Conservation (phyloP, 2,329 filamentous ascomycete genomes). For the Helminthosporium solani region DNA sequence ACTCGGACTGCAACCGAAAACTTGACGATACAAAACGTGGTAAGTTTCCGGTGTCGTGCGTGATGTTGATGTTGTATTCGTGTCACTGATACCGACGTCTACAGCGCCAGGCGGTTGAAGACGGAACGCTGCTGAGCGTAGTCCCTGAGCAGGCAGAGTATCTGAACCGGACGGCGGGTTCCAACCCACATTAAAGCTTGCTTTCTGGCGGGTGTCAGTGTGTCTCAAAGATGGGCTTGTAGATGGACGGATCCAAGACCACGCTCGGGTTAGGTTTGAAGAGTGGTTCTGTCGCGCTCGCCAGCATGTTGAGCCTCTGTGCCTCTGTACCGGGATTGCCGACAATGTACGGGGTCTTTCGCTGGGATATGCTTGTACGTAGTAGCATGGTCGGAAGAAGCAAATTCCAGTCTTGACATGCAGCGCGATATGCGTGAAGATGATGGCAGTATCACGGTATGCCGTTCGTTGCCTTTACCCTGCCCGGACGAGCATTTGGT, state of each 20-base stretch:
- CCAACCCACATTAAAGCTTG: neutral
- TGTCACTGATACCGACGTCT: neutral
- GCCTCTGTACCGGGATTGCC: neutral
- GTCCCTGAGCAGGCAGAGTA: slow-evolving; percentile 69
- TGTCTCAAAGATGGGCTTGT: too few relatives aligned
- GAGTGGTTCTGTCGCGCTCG: neutral
- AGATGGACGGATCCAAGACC: too few relatives aligned
- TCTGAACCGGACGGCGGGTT: neutral
- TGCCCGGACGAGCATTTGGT: slow-evolving; percentile 4
- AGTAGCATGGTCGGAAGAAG: neutral
- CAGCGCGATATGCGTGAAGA: slow-evolving; percentile 2
- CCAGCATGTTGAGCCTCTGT: neutral
- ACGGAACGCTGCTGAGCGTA: slow-evolving; percentile 64
- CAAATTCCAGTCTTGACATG: slow-evolving; percentile 6
- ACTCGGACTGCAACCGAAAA: slow-evolving; percentile 66
- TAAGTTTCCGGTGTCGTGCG: neutral
- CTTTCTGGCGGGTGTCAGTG: neutral
- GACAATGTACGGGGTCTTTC: neutral
- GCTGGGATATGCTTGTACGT: slow-evolving; percentile 3
- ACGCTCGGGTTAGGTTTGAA: neutral
- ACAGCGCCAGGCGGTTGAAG: slow-evolving; percentile 57
- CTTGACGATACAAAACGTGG: slow-evolving; percentile 71
- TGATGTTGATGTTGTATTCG: neutral
- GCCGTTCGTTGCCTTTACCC: slow-evolving; percentile 11
- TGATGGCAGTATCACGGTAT: slow-evolving; percentile 4